Evolutionary conservation across 2,329 filamentous ascomycete genomes (phyloP).

Genomic region (Colletotrichum karsti): DNA sequence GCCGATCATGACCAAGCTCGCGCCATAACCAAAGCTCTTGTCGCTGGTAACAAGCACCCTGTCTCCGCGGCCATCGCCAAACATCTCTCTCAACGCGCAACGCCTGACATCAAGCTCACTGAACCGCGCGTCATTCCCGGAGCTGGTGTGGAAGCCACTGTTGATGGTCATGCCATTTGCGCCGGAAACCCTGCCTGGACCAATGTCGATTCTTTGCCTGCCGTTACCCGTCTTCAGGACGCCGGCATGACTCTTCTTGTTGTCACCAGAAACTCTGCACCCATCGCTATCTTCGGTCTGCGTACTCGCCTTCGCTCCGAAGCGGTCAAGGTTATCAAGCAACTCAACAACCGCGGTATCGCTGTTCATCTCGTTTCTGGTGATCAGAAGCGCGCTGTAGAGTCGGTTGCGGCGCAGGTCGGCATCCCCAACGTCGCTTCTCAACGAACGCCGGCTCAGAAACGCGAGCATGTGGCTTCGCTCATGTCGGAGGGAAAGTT

Average conservation of each 20-base stretch:
- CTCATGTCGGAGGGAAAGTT: slow-evolving; percentile 40
- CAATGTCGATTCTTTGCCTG: slow-evolving; percentile 31
- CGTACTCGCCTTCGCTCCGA: slow-evolving; percentile 43
- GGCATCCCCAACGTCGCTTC: slow-evolving; percentile 49
- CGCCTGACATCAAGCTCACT: background rate
- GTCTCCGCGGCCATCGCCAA: slow-evolving; percentile 57
- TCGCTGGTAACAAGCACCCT: slow-evolving; percentile 56
- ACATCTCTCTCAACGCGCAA: slow-evolving; percentile 42
- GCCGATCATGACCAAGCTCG: slow-evolving; percentile 32
- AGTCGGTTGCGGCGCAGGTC: slow-evolving; percentile 54
- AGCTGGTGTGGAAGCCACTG: slow-evolving; percentile 45
- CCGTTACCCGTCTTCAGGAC: slow-evolving; percentile 30
- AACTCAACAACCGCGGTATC: slow-evolving; percentile 56
- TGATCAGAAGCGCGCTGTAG: slow-evolving; percentile 59
- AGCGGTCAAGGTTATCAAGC: slow-evolving; percentile 51
- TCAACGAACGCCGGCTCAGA: slow-evolving; percentile 60
- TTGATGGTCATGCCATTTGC: slow-evolving; percentile 39
- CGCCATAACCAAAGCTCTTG: slow-evolving; percentile 37
- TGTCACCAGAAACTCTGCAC: slow-evolving; percentile 34
- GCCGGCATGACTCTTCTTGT: slow-evolving; percentile 37
- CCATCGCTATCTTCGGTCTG: slow-evolving; percentile 60
- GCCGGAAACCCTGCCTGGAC: slow-evolving; percentile 58
- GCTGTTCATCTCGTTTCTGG: slow-evolving; percentile 64
- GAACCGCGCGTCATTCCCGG: slow-evolving; percentile 49
- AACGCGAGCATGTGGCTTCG: slow-evolving; percentile 58